Evolutionary conservation across 768 basidiomycete genomes (phyloP), one percentile per base, ranked within the genome.

Genomic region (Pisolithus tinctorius): DNA sequence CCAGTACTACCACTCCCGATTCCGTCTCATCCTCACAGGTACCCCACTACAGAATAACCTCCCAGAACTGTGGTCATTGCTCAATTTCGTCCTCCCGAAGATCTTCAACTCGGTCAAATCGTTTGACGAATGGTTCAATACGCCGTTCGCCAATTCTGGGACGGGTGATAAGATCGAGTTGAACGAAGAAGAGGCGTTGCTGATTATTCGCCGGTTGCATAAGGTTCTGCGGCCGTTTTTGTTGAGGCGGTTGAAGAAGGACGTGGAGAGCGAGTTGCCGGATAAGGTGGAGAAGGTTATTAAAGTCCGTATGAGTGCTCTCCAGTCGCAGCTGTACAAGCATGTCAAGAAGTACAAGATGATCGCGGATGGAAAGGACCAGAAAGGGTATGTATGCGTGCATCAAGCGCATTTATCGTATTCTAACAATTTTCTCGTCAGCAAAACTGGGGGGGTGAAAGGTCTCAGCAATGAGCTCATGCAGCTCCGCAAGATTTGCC

Each of bases 81-180:
- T 97, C 63, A 97, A 97, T 68, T 97, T 97, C 64, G 93, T 88
- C 31, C 77, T 93, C 5, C 92, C 92, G 13, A 93, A 90, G 70
- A 83, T 98, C 64, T 98, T 99, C 79, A 98, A 97, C 73, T 98
- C 95, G 0, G 93, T 96, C 54, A 95, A 97, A 67, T 95, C 93
- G 20, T 98, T 99, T 66, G 96, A 98, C 61, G 96, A 98, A 64
- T 99, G 96, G 96, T 99, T 98, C 79, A 98, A 97, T 73, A 96
- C 95, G 1, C 96, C 96, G 0, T 99, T 99, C 58, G 95, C 96
- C 53, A 97, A 92, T 69, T 92, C 93, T n/a, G 95, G 95, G 29
- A 89, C 90, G 0, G 87, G 88, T 8, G 96, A 99, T 72, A 96
- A 95, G 80, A 95, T 98, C 64, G 93, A 96, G 75, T 69, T 98